Percentiles rank a stretch among this genome's conserved stretches.
phyloP scores from a whole-genome alignment of 495 filamentous ascomycete genomes.

The Schizothecium vesticola region DNA sequence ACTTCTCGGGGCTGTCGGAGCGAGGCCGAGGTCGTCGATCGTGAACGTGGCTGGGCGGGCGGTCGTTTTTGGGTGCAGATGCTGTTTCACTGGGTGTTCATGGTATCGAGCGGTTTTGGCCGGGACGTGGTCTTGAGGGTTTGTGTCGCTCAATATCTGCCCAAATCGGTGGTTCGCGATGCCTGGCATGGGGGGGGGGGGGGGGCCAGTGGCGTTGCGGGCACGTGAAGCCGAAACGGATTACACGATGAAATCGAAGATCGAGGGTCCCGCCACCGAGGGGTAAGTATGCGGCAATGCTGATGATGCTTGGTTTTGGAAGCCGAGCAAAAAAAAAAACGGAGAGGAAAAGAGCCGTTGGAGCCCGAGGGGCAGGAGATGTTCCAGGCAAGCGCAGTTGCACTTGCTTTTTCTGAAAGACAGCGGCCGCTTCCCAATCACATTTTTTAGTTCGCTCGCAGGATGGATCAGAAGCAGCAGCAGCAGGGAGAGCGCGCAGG shows the following conservation, averaged over 20 bases:
- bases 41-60: neutral
- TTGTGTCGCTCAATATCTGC: neutral
- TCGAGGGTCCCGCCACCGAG: neutral
- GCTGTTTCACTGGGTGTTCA: neutral
- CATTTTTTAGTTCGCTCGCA: neutral
- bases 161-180: neutral
- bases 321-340: neutral
- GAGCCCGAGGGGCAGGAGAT: neutral
- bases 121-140: neutral
- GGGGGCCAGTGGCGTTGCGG: neutral
- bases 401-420: neutral
- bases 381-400: neutral
- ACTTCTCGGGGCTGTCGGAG: neutral
- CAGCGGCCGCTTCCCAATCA: neutral
- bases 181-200: neutral
- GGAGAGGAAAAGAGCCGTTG: neutral
- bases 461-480: neutral
- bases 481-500: neutral
- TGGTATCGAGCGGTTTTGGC: neutral
- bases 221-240: neutral
- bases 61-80: neutral
- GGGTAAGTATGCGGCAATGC: neutral
- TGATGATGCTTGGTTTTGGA: neutral
- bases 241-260: neutral
- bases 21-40: neutral